These are phyloP conservation scores for Phytophthora quininea DNA, from an alignment of 352 stramenopile species.

Conservation along the genomic window DNA sequence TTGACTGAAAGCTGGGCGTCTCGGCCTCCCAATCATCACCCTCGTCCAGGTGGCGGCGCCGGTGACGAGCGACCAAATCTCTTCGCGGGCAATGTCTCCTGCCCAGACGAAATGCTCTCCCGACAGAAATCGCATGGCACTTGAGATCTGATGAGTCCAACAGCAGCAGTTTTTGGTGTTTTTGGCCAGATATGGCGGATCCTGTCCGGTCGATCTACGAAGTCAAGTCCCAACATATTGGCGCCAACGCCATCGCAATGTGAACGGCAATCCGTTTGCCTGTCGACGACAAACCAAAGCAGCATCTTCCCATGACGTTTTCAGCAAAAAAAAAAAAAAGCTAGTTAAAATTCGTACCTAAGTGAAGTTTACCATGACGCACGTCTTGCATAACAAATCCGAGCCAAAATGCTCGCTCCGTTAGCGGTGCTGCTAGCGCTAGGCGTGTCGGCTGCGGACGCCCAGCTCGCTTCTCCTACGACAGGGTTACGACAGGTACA, in stretches of 20 bases:
- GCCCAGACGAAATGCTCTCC: no score
- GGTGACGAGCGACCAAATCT: neutral
- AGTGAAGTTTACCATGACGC: neutral
- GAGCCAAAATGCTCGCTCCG: neutral
- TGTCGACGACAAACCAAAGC: no score
- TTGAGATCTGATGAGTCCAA: no score
- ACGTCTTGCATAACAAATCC: neutral
- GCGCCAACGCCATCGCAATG: no score
- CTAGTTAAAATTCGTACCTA: neutral
- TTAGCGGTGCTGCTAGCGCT: constrained; percentile 14
- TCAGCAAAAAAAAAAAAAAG: no score
- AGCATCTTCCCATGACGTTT: no score
- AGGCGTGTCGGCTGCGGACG: neutral
- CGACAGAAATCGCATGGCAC: no score
- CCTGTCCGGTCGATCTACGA: no score
- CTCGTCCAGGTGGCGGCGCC: constrained; percentile 3
- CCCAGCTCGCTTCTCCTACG: constrained; percentile 7
- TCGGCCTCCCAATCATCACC: constrained; percentile 8
- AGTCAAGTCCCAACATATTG: no score
- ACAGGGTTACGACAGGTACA: constrained; percentile 42
- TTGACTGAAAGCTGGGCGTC: neutral
- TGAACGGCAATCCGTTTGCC: no score
- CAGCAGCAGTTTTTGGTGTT: no score
- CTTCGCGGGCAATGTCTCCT: neutral
- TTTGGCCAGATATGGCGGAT: no score